Percentiles rank a stretch among this genome's conserved stretches.
Evolutionary conservation across 2,329 filamentous ascomycete species (phyloP).

Genomic region (Cladosporium cucumerinum): DNA sequence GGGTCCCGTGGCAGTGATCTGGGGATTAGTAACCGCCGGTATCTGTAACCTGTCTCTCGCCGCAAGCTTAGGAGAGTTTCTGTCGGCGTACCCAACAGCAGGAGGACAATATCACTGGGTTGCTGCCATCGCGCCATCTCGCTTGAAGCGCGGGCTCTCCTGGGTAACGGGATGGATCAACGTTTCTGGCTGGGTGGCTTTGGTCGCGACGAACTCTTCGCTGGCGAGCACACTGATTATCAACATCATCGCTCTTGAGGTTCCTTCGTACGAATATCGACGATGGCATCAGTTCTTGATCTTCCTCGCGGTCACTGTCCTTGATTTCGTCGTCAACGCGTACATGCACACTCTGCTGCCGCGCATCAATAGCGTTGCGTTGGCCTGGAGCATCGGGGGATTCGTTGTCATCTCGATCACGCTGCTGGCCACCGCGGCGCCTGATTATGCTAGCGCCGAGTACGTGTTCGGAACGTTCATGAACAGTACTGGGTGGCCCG

Average conservation of each 20-base stretch:
- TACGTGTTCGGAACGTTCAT: slow-evolving; percentile 65
- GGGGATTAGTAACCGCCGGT: slow-evolving; percentile 50
- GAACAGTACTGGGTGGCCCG: slow-evolving; percentile 66
- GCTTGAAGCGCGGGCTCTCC: slow-evolving; percentile 57
- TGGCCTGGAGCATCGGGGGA: slow-evolving; percentile 64
- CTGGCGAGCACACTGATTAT: slow-evolving; percentile 62
- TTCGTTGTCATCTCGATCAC: slow-evolving; percentile 66
- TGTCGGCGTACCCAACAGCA: slow-evolving; percentile 59
- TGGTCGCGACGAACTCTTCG: slow-evolving; percentile 63
- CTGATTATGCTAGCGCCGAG: slow-evolving; percentile 58
- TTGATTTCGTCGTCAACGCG: slow-evolving; percentile 60
- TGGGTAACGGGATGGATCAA: slow-evolving; percentile 69
- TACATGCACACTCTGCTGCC: slow-evolving; percentile 60
- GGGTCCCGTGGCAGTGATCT: slow-evolving; percentile 64
- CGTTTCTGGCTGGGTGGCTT: slow-evolving; percentile 62
- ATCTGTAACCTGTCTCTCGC: slow-evolving; percentile 65
- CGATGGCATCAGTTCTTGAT: slow-evolving; percentile 69
- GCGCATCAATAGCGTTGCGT: slow-evolving; percentile 61
- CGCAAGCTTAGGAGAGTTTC: slow-evolving; percentile 64
- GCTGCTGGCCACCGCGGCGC: slow-evolving; percentile 59
- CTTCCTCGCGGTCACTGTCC: slow-evolving; percentile 58
- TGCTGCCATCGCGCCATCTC: slow-evolving; percentile 56
- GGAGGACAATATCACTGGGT: slow-evolving; percentile 67
- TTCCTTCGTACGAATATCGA: slow-evolving; percentile 53
- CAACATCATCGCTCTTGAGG: slow-evolving; percentile 58